Conservation (phyloP, 2,329 filamentous ascomycete species). For the Pestalotiopsis sp. region DNA sequence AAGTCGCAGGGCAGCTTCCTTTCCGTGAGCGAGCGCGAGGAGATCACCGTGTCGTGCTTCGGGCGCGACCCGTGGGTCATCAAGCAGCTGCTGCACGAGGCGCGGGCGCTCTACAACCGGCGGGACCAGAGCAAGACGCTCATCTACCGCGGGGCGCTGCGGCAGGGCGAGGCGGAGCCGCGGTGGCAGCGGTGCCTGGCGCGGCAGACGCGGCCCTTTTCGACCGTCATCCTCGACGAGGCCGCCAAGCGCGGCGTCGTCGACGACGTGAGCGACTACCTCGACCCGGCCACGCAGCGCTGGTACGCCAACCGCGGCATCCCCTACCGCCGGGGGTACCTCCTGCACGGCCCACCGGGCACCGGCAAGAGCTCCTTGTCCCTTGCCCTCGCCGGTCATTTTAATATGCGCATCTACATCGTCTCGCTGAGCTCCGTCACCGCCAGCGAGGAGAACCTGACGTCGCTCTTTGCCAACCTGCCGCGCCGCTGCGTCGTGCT, state of each 20-base stretch:
- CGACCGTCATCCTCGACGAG: conserved; percentile 67
- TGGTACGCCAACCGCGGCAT: conserved; percentile 88
- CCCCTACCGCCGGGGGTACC: conserved; percentile 82
- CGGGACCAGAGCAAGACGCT: conserved; percentile 65
- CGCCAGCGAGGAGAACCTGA: conserved; percentile 68
- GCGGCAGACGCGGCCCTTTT: conserved; percentile 62
- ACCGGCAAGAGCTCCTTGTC: conserved; percentile 78
- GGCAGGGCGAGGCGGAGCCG: conserved; percentile 43
- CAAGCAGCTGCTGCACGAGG: conserved; percentile 65
- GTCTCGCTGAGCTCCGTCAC: conserved; percentile 66
- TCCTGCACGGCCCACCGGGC: conserved; percentile 79
- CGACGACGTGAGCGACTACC: conserved; percentile 64
- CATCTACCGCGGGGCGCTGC: conserved; percentile 62
- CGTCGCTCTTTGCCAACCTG: conserved; percentile 66
- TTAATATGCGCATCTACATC: conserved; percentile 74
- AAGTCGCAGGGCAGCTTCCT: conserved; percentile 43
- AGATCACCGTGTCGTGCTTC: conserved; percentile 63
- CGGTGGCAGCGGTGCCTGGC: conserved; percentile 67
- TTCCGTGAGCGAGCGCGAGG: conserved; percentile 55
- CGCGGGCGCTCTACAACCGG: conserved; percentile 56
- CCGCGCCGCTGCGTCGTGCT: conserved; percentile 73
- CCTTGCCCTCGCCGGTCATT: conserved; percentile 70
- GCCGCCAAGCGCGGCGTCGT: conserved; percentile 62
- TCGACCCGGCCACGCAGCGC: conserved; percentile 63
- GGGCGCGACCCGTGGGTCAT: conserved; percentile 63